phyloP scores from a whole-genome alignment of 805 yeast genomes.

The Scheffersomyces lignosus region DNA sequence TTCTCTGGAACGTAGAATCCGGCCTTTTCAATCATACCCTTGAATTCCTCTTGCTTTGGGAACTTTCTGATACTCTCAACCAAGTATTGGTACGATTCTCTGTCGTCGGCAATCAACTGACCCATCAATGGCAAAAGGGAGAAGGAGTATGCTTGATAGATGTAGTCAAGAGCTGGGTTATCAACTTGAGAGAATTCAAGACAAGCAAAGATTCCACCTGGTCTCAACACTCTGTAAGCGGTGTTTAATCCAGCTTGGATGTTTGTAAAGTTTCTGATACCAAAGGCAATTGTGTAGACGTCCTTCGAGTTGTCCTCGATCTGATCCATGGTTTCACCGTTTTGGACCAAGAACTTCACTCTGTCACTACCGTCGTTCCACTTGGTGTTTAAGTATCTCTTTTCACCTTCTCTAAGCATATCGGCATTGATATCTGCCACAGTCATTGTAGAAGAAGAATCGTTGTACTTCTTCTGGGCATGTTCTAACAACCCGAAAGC shows the following conservation, averaged over 20 bases:
- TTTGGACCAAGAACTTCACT: slow-evolving; percentile 81
- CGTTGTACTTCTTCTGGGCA: slow-evolving; percentile 77
- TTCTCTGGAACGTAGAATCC: slow-evolving; percentile 85
- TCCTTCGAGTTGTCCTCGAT: slow-evolving; percentile 89
- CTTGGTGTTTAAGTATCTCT: slow-evolving; percentile 60
- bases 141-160: slow-evolving; percentile 87
- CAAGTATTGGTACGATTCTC: slow-evolving; percentile 93
- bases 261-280: slow-evolving; percentile 94
- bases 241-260: slow-evolving; percentile 91
- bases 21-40: slow-evolving; percentile 88
- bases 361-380: slow-evolving; percentile 64
- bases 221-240: slow-evolving; percentile 94
- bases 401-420: slow-evolving; percentile 91
- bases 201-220: slow-evolving; percentile 98
- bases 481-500: slow-evolving; percentile 94
- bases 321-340: slow-evolving; percentile 85
- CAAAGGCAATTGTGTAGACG: slow-evolving; percentile 94
- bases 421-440: slow-evolving; percentile 94
- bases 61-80: slow-evolving; percentile 92
- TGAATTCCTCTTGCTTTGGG: slow-evolving; percentile 90
- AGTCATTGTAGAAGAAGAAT: slow-evolving; percentile 76
- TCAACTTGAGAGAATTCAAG: slow-evolving; percentile 92
- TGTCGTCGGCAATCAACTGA: slow-evolving; percentile 90
- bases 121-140: slow-evolving; percentile 91
- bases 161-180: slow-evolving; percentile 68